Percentiles rank a stretch among this genome's conserved stretches.
phyloP scores from a whole-genome alignment of 2,329 filamentous ascomycete species.

The Colletotrichum sp. region DNA sequence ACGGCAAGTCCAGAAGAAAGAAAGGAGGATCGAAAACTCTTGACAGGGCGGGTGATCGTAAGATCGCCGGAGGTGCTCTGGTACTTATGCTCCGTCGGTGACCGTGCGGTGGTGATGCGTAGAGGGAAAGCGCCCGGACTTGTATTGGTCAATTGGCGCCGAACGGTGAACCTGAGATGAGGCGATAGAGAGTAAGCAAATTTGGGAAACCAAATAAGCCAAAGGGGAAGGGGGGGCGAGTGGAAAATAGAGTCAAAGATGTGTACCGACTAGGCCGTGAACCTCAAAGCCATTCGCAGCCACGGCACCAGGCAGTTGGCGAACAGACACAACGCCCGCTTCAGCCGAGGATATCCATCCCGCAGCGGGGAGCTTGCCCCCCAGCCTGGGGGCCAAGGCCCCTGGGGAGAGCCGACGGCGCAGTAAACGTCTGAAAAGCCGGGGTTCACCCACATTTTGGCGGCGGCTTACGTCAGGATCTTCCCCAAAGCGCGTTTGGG shows the following conservation, averaged over 20 bases:
- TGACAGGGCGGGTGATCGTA: neutral
- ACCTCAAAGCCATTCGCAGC: constrained; percentile 19
- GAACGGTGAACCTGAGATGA: neutral
- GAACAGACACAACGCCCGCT: constrained; percentile 20
- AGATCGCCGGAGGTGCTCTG: constrained; percentile 2
- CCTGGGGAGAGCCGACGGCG: constrained; percentile 8
- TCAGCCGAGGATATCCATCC: constrained; percentile 30
- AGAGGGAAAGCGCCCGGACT: constrained; percentile 1
- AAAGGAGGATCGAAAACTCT: neutral
- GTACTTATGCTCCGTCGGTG: constrained; percentile 13
- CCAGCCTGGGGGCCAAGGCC: neutral
- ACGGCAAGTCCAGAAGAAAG: neutral
- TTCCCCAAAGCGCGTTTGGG: neutral
- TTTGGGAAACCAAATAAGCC: neutral
- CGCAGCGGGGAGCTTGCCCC: constrained; percentile 4
- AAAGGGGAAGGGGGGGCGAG: neutral
- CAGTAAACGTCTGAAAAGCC: neutral
- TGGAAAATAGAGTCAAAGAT: constrained; percentile 7
- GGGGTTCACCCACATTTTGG: neutral
- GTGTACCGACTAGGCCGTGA: constrained; percentile 18
- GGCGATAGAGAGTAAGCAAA: neutral
- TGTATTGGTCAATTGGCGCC: constrained; percentile 5
- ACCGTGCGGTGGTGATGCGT: constrained; percentile 3
- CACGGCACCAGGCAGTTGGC: constrained; percentile 16
- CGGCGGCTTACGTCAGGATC: constrained; percentile 18